Percentiles rank a stretch among this genome's conserved stretches.
Conservation (phyloP, 208 protist genomes). For the Crithidia expoeki region DNA sequence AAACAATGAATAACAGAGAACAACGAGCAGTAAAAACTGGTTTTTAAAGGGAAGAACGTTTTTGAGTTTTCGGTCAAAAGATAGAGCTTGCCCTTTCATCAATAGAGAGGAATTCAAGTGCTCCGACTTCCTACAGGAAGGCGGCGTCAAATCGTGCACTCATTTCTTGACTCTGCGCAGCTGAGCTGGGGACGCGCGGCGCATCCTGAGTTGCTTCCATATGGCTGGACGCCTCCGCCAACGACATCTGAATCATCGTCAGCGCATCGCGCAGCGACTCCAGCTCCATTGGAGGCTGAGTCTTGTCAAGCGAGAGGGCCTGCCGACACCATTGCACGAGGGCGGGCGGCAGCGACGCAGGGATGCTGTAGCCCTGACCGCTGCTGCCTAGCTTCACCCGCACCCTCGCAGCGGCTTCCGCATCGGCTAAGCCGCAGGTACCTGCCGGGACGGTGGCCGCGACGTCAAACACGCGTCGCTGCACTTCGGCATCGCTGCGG, state of each 20-base stretch:
- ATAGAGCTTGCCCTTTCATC: background rate
- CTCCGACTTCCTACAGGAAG: background rate
- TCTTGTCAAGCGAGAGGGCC: conserved; percentile 30
- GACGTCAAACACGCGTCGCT: conserved; percentile 33
- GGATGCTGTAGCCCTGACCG: conserved; percentile 38
- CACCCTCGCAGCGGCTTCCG: conserved; percentile 11
- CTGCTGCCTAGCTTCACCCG: conserved; percentile 30
- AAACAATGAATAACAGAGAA: background rate
- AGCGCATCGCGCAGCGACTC: conserved; percentile 30
- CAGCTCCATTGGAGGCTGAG: conserved; percentile 27
- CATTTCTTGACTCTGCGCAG: conserved; percentile 6
- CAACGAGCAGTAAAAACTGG: no score
- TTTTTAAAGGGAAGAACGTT: no score
- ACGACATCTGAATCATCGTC: conserved; percentile 16
- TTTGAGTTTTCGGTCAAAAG: background rate
- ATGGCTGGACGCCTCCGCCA: background rate
- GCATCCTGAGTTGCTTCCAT: background rate
- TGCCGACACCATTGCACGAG: conserved; percentile 31
- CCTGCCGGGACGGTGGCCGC: background rate
- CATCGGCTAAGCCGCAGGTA: conserved; percentile 1
- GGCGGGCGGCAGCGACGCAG: conserved; percentile 28
- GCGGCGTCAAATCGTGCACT: background rate
- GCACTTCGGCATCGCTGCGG: conserved; percentile 36
- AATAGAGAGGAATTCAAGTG: background rate
- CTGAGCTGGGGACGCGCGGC: background rate